phyloP scores from a whole-genome alignment of 768 basidiomycete species.

The Leccinum barrowsii region DNA sequence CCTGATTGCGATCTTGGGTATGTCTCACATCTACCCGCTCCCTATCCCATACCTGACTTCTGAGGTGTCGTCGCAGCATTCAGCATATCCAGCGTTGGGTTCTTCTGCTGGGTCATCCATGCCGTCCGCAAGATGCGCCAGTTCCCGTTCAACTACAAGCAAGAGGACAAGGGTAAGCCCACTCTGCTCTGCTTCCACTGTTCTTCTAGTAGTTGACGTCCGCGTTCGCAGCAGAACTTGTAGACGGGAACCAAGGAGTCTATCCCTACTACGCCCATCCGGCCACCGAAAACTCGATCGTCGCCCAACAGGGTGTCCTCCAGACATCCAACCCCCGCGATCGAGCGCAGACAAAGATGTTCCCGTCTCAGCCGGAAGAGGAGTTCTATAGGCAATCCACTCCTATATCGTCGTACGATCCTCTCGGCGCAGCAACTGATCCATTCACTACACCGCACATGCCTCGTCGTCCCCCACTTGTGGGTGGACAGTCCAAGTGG shows the following conservation, averaged over 20 bases:
- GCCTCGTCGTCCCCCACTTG: slow-evolving; percentile 2
- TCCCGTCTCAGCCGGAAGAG: slow-evolving; percentile 2
- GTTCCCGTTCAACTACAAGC: slow-evolving; percentile 2
- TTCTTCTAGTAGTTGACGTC: neutral
- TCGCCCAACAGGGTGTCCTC: slow-evolving; percentile 2
- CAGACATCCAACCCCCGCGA: slow-evolving; percentile 2
- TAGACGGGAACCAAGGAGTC: neutral
- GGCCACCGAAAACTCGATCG: neutral
- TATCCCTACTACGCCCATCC: slow-evolving; percentile 7
- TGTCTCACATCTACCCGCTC: neutral
- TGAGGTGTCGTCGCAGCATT: slow-evolving; percentile 6
- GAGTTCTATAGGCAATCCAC: neutral
- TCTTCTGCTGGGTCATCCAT: slow-evolving; percentile 19
- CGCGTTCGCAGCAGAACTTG: slow-evolving; percentile 1
- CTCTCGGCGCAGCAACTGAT: neutral
- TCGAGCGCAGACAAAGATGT: slow-evolving; percentile 9
- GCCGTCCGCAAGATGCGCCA: slow-evolving; percentile 20
- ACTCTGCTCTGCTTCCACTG: neutral
- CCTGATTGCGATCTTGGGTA: slow-evolving; percentile 23
- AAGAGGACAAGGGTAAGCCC: slow-evolving; percentile 3
- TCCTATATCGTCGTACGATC: neutral
- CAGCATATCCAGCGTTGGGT: slow-evolving; percentile 18
- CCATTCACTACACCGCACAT: neutral
- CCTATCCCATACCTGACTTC: neutral
- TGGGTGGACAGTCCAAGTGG: neutral